Evolutionary conservation across 2,329 filamentous ascomycete genomes (phyloP).

Genomic region (Trichoderma harzianum): DNA sequence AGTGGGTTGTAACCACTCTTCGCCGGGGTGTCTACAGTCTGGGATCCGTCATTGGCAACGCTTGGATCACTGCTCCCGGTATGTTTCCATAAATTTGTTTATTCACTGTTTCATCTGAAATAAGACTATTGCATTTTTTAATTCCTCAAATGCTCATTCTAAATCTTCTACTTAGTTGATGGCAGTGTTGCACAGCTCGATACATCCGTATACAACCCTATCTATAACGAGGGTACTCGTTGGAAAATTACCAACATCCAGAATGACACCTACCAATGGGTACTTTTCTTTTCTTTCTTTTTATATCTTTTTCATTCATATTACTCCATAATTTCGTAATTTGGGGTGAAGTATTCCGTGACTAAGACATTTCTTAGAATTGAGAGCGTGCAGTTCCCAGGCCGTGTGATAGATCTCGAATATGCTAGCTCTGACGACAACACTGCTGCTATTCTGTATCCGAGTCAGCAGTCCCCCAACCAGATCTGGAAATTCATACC

Average conservation of each 20-base stretch:
- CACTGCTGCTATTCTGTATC: constrained; percentile 9
- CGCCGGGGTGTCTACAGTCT: constrained; percentile 1
- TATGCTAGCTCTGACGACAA: neutral
- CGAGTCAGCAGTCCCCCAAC: neutral
- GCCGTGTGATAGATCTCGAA: neutral
- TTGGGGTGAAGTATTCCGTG: neutral
- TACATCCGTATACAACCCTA: constrained; percentile 3
- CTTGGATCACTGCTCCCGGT: constrained; percentile 10
- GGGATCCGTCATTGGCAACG: neutral
- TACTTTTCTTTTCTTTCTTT: neutral
- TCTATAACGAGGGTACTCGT: constrained; percentile 2
- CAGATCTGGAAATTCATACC: constrained; percentile 6
- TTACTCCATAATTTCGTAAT: neutral
- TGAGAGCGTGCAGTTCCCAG: neutral
- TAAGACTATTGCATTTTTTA: neutral
- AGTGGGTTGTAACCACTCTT: constrained; percentile 5
- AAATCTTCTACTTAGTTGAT: neutral
- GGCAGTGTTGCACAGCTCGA: constrained; percentile 4
- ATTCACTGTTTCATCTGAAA: neutral
- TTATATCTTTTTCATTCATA: neutral
- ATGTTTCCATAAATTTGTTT: neutral
- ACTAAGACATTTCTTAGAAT: neutral
- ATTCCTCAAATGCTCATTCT: neutral
- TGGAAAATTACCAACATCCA: neutral
- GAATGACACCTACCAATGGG: neutral